Percentiles rank a stretch among this genome's conserved stretches.
These are phyloP conservation scores for Calendula officinalis DNA, from an alignment of 129 eudicot genomes.

Conservation along the genomic window DNA sequence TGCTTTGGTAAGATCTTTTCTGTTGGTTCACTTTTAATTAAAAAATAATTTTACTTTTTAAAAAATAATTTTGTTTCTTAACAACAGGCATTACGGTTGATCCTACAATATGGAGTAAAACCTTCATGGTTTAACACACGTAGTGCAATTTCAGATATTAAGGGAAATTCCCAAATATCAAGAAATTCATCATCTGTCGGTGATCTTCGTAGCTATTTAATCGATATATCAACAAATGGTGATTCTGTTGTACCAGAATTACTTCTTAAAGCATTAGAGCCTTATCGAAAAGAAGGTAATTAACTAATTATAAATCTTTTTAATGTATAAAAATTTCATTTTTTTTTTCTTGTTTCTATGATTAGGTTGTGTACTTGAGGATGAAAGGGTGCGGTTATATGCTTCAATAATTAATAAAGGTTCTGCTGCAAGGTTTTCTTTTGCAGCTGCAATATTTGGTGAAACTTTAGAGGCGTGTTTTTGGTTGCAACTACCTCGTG, in stretches of 20 bases:
- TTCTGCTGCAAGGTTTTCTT: slow-evolving; percentile 70
- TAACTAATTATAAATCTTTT: not conserved
- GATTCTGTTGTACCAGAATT: slow-evolving; percentile 92
- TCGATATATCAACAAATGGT: slow-evolving; percentile 66
- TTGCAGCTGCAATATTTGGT: slow-evolving; percentile 95
- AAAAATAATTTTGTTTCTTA: not conserved
- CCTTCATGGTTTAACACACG: slow-evolving; percentile 74
- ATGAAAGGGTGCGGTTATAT: slow-evolving; percentile 69
- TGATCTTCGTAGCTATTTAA: slow-evolving; percentile 86
- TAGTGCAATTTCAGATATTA: slow-evolving; percentile 35
- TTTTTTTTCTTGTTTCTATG: slow-evolving; percentile 5
- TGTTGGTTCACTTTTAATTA: not conserved
- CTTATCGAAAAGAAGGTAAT: slow-evolving; percentile 85
- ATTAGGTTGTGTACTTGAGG: slow-evolving; percentile 88
- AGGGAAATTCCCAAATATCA: slow-evolving; percentile 39
- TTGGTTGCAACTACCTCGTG: slow-evolving; percentile 89
- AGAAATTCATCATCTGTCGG: slow-evolving; percentile 50
- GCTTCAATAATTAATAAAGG: slow-evolving; percentile 53
- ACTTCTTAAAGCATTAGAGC: slow-evolving; percentile 95
- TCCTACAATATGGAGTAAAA: slow-evolving; percentile 88
- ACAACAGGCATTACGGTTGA: slow-evolving; percentile 78
- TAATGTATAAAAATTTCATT: slow-evolving; percentile 17
- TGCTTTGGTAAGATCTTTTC: slow-evolving; percentile 65
- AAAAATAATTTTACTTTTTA: too few relatives aligned
- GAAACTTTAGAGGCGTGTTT: slow-evolving; percentile 85